Evolutionary conservation across 2,329 filamentous ascomycete species (phyloP), one percentile per base, ranked within the genome.

Genomic region (Chalaropsis thielavioides): DNA sequence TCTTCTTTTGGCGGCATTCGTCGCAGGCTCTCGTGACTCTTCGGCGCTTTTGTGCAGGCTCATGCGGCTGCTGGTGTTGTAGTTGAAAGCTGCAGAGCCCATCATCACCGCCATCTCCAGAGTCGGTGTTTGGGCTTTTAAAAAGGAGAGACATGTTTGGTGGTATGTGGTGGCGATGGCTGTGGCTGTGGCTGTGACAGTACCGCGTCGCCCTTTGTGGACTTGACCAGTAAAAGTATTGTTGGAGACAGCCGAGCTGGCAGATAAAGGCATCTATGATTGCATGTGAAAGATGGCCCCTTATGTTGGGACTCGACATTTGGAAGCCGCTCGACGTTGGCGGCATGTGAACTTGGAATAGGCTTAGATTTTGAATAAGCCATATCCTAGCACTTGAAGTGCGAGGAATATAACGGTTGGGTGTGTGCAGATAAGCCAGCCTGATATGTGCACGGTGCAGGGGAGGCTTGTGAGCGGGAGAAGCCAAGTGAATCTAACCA

Each of bases 1-100:
- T 92, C 75, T 92, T 92, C 74, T 92, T 92, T 69, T 88, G 82
- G 66, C 89, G 82, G 72, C 89, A 92, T 74, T 92, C 87, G 70
- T 91, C 89, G 75, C 89, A 92, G 49, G 89, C 89, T 70, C 89
- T 81, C 22, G 88, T 92, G 56, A 92, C 89, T 72, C 89, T 81
- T 64, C 88, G 81, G 68, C 89, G 81, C 73, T 92, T 92, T 72
- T 91, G 88, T 67, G 88, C 79, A 15, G 87, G 87, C 69, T 78
- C 75, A 46, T 75, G 76, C n/a, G 77, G 72, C n/a, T 59, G 10
- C 17, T 73, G 73, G 63, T 76, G 75, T 43, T 70, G 68, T 46
- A 69, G 69, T n/a, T 58, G 54, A 4, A 58, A 19, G 2, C 54
- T 58, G 17, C 38, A 58, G 15, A 58, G 38, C 35, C 69, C 68